Evolutionary conservation across 495 filamentous ascomycete genomes (phyloP), one percentile per base, ranked within the genome.

Genomic region (Lasiosphaeria miniovina): DNA sequence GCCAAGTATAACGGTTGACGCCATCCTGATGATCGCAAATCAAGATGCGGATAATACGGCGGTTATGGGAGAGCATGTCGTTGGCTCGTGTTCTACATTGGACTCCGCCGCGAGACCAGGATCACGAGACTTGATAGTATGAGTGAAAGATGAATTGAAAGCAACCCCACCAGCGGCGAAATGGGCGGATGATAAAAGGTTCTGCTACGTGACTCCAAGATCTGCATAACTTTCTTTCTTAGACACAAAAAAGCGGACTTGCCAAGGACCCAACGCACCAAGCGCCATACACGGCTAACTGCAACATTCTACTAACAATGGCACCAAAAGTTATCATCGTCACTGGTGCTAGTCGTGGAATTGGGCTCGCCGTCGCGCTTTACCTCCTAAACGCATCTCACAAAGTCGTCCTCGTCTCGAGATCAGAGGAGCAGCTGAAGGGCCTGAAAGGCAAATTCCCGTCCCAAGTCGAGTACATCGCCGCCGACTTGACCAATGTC

Each of bases 301-400:
- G 7, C 15, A n/a, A 24, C 56, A 48, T 35, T 6, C 9, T 6
- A 33, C 14, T 38, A 36, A 74, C 43, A 15, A 74, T 71, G 68
- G 40, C 64, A 32, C 68, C 76, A 31, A 88, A 89, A 71, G 82
- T 81, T 17, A 78, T 89, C 61, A 79, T 91, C 49, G 79, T 92
- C 35, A 91, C 88, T 4, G 90, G 90, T 14, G 72, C 84, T 14
- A 87, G 85, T 57, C 82, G 84, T 12, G 93, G 94, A 40, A 89
- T 98, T 61, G 94, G 94, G 51, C 82, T 89, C 31, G 90, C 90
- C 9, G 83, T 93, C 33, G 82, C 89, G 35, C 78, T 88, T 62
- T 81, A 84, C 65, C 83, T 98, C 38, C 83, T 97, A 54, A 62
- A 77, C n/a, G 70, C 80, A 9, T 75, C 77, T 0, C 84, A 90